Base-by-base conservation (phyloP, 2,329 filamentous ascomycete genomes). In the Coleophoma cylindrospora region DNA sequence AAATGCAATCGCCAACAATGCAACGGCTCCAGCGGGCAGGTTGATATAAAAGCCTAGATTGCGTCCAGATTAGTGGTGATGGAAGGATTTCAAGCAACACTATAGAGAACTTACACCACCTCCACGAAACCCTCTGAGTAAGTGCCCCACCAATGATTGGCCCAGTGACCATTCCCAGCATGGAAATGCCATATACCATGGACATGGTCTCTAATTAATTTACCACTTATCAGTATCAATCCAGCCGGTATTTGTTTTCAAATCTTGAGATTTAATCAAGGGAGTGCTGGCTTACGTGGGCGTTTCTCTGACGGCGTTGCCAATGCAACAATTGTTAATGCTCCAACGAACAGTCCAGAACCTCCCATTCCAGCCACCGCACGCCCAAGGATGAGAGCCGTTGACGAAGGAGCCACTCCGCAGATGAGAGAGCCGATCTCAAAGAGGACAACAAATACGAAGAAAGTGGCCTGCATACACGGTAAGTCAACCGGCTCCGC, bases 371-470 rank as follows among this genome's bases (percentile, higher is more conserved):
- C 80, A 0, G 79, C 74, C 3, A 82, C 63, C 2, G 74, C 74
- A 3, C 79, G 71, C 2, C 79, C 78, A 9, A 74, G 60, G 49
- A 83, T 81, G 46, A 83, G 71, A 66, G 75, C 76, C 0, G 62
- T 56, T 0, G 75, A 77, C 14, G 68, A 74, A 1, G 59, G 66
- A 0, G 79, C 73, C 49, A 70, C 55, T 48, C 65, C 79, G 49
- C 78, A 82, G 27, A 83, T 63, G 4, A 77, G 57, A 0, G 74
- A 79, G 4, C 80, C 80, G 1, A 80, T 19, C 57, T 81, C 77
- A 53, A 83, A 83, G 34, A 80, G 50, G 34, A 64, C 54, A 36
- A 83, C 66, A 32, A 47, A 49, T 21, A 38, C 33, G 4, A 55
- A 34, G 41, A 51, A 54, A 12, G 40, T 36, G 12, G 40, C 32